These are phyloP conservation scores for Penicillium tannophilum DNA, from an alignment of 495 filamentous ascomycete genomes.

Conservation along the genomic window DNA sequence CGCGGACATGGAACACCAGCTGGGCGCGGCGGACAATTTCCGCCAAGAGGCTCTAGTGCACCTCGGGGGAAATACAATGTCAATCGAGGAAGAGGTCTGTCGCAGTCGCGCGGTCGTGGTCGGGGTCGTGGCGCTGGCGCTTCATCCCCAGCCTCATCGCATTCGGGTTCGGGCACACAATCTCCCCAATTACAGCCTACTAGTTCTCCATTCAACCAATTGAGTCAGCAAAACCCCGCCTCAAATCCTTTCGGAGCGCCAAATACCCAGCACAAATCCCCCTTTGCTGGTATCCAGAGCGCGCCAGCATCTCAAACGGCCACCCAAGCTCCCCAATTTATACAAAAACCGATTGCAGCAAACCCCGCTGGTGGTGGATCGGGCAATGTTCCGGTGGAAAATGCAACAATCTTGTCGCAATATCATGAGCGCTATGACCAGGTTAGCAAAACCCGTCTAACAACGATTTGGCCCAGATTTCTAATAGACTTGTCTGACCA, in stretches of 20 bases:
- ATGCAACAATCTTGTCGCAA: slow-evolving; percentile 25
- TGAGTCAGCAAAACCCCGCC: slow-evolving; percentile 25
- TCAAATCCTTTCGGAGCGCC: slow-evolving; percentile 23
- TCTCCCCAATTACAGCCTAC: slow-evolving; percentile 6
- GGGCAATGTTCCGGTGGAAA: slow-evolving; percentile 24
- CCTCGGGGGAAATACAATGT: slow-evolving; percentile 18
- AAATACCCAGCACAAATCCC: slow-evolving; percentile 19
- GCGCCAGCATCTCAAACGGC: slow-evolving; percentile 15
- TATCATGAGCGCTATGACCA: slow-evolving; percentile 49
- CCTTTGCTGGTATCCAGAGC: slow-evolving; percentile 25
- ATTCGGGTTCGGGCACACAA: slow-evolving; percentile 3
- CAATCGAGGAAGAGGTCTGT: slow-evolving; percentile 33
- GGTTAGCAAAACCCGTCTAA: slow-evolving; percentile 27
- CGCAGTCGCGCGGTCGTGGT: slow-evolving; percentile 4
- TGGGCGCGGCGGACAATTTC: slow-evolving; percentile 22
- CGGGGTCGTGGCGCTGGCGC: slow-evolving; percentile 18
- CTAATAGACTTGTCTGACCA: slow-evolving; percentile 22
- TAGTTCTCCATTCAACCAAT: slow-evolving; percentile 37
- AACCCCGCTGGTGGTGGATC: slow-evolving; percentile 9
- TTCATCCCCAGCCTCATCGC: slow-evolving; percentile 13
- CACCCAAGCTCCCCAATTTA: slow-evolving; percentile 1
- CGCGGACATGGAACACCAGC: slow-evolving; percentile 35
- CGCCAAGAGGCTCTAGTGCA: slow-evolving; percentile 23
- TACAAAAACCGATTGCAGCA: background rate
- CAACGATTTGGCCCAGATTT: background rate